Percentiles rank a stretch among this genome's conserved stretches.
Evolutionary conservation across 257 asterid genomes (phyloP).

Genomic region (Nicotiana otophora): DNA sequence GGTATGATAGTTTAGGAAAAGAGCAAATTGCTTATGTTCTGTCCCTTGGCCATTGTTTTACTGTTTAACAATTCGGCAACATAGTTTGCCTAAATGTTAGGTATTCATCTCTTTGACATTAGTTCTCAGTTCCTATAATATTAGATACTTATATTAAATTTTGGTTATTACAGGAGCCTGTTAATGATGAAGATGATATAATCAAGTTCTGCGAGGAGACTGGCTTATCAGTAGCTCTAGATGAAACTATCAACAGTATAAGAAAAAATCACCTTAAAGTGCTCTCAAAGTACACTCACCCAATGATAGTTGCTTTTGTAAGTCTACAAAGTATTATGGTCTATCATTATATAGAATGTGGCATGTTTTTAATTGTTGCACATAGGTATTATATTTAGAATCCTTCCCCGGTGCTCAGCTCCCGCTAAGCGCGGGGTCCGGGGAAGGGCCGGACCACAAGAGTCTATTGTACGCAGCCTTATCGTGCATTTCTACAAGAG

Average conservation of each 20-base stretch:
- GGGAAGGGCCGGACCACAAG: too few relatives aligned
- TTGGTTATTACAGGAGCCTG: constrained; percentile 73
- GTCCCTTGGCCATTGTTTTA: background rate
- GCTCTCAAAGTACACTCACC: constrained; percentile 62
- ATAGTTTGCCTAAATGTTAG: background rate
- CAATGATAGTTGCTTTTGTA: constrained; percentile 79
- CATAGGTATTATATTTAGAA: background rate
- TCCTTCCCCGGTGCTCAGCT: background rate
- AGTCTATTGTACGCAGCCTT: too few relatives aligned
- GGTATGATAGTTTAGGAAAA: background rate
- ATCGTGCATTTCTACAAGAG: too few relatives aligned
- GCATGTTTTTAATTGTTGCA: background rate
- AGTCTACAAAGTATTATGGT: constrained; percentile 19
- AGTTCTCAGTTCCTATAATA: background rate
- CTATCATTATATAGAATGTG: background rate
- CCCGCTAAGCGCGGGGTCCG: too few relatives aligned
- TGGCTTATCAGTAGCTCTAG: constrained; percentile 88
- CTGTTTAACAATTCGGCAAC: background rate
- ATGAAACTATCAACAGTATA: constrained; percentile 66
- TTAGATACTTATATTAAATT: background rate
- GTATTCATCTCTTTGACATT: background rate
- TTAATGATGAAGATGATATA: constrained; percentile 60
- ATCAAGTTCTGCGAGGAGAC: constrained; percentile 77
- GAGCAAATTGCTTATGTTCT: background rate
- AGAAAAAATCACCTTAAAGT: constrained; percentile 41